These are phyloP conservation scores for Dipteronia dyeriana DNA, from an alignment of 345 rosid species.

Conservation along the genomic window DNA sequence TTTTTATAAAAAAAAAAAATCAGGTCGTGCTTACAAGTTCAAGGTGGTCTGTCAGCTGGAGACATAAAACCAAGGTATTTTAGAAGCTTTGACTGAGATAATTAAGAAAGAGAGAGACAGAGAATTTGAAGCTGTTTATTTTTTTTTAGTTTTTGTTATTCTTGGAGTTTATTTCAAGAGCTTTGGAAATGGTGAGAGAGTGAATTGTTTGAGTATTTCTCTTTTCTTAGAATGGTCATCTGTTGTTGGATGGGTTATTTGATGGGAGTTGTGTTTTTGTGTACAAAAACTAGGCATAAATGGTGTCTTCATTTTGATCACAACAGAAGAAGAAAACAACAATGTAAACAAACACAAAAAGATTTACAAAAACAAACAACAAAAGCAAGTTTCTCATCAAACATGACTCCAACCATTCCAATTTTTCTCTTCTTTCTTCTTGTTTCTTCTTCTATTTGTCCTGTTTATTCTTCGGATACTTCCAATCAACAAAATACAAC, in stretches of 20 bases:
- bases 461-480: slow-evolving; percentile 45
- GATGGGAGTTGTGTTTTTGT: slow-evolving; percentile 41
- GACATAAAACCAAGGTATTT: slow-evolving; percentile 31
- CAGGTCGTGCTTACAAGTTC: slow-evolving; percentile 30
- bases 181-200: slow-evolving; percentile 47
- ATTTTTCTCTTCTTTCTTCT: slow-evolving; percentile 46
- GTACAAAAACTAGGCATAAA: slow-evolving; percentile 50
- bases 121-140: background rate
- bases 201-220: slow-evolving; percentile 30
- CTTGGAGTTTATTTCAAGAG: slow-evolving; percentile 23
- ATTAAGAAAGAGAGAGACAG: slow-evolving; percentile 15
- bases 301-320: slow-evolving; percentile 46
- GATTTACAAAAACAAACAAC: slow-evolving; percentile 21
- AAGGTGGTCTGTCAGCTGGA: slow-evolving; percentile 27
- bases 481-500: slow-evolving; percentile 27
- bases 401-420: slow-evolving; percentile 40
- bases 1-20: no score
- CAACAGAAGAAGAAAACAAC: slow-evolving; percentile 33
- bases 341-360: slow-evolving; percentile 32
- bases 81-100: slow-evolving; percentile 34
- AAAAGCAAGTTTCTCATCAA: slow-evolving; percentile 36
- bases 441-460: slow-evolving; percentile 45
- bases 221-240: slow-evolving; percentile 39
- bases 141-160: slow-evolving; percentile 7
- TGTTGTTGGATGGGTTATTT: slow-evolving; percentile 42